phyloP scores from a whole-genome alignment of 2,329 filamentous ascomycete species.

The Penicillium sp. region DNA sequence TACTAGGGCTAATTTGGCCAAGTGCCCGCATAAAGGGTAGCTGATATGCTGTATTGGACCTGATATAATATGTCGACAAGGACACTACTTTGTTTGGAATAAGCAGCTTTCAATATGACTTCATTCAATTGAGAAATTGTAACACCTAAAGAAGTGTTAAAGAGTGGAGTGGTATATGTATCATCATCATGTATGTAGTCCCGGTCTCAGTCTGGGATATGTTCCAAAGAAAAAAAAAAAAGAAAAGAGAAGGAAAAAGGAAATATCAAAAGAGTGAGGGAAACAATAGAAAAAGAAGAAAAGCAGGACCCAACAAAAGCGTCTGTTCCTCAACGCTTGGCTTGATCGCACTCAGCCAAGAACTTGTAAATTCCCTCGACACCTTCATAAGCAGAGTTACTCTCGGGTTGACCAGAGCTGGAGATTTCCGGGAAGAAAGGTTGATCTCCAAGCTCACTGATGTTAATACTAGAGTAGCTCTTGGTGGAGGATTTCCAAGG shows the following conservation, averaged over 20 bases:
- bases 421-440: conserved; percentile 42
- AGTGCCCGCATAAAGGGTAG: neutral
- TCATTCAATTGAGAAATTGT: neutral
- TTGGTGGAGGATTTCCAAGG: conserved; percentile 56
- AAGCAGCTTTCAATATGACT: neutral
- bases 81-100: neutral
- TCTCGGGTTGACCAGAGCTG: conserved; percentile 36
- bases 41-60: neutral
- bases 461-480: conserved; percentile 58
- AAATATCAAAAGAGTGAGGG: neutral
- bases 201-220: conserved; percentile 10
- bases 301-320: neutral
- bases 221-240: conserved; percentile 3
- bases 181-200: conserved; percentile 17
- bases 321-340: conserved; percentile 27
- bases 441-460: conserved; percentile 51
- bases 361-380: conserved; percentile 67
- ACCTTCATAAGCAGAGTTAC: conserved; percentile 58
- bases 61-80: too few species aligned
- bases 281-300: conserved; percentile 3
- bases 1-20: neutral
- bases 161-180: conserved; percentile 29
- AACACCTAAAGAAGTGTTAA: neutral
- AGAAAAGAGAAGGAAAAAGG: conserved; percentile 14
- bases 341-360: conserved; percentile 62